phyloP scores from a whole-genome alignment of 768 basidiomycete species.

The Termitomyces sp. region DNA sequence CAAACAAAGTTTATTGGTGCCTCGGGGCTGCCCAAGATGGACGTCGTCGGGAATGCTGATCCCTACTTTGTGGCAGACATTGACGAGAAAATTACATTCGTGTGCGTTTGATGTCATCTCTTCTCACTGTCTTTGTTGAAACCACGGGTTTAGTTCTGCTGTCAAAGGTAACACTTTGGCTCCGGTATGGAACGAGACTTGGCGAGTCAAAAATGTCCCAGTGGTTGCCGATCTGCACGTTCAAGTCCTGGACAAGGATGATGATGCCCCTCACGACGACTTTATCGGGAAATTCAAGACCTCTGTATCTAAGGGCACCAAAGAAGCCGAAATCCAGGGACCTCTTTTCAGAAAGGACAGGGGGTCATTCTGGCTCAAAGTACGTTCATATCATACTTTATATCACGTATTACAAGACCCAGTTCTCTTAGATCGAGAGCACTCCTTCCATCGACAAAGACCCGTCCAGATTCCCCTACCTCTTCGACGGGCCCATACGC shows the following conservation, averaged over 20 bases:
- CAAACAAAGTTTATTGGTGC: constrained; percentile 66
- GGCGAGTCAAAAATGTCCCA: constrained; percentile 74
- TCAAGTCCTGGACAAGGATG: constrained; percentile 70
- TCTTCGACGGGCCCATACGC: constrained; percentile 72
- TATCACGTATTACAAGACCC: neutral
- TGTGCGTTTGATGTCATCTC: constrained; percentile 40
- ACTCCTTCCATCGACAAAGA: constrained; percentile 38
- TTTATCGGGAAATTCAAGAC: constrained; percentile 63
- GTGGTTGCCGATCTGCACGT: constrained; percentile 54
- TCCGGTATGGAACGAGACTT: constrained; percentile 77
- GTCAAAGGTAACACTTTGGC: constrained; percentile 52
- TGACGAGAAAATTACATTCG: constrained; percentile 60
- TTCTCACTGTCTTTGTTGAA: neutral
- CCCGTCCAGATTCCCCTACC: constrained; percentile 47
- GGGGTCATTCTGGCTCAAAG: constrained; percentile 73
- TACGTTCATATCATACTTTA: constrained; percentile 21
- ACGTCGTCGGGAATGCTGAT: constrained; percentile 60
- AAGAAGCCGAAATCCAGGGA: constrained; percentile 62
- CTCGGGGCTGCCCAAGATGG: constrained; percentile 65
- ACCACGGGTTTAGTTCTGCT: constrained; percentile 47
- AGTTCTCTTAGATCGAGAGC: constrained; percentile 48
- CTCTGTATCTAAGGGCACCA: constrained; percentile 50
- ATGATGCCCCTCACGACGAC: constrained; percentile 53
- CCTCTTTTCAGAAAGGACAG: constrained; percentile 43
- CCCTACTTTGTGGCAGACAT: constrained; percentile 72